Evolutionary conservation across 2,329 filamentous ascomycete genomes (phyloP).

Genomic region (Ophiostoma triangulosporum): DNA sequence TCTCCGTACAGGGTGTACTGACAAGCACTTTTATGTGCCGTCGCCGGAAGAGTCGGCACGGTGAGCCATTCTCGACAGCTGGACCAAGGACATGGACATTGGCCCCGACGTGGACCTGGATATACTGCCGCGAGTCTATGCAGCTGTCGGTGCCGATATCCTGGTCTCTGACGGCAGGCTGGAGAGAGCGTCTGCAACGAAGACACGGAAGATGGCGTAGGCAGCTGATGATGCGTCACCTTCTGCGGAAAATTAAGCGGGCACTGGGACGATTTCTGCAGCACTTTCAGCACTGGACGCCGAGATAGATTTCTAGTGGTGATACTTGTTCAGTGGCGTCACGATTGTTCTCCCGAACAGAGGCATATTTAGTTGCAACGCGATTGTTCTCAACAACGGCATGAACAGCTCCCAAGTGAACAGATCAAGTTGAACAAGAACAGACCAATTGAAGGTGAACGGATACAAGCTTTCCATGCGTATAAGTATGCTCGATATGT

Average conservation of each 20-base stretch:
- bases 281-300: constrained; percentile 25
- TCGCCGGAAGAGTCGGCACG: constrained; percentile 63
- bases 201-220: constrained; percentile 13
- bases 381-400: too few relatives aligned
- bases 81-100: constrained; percentile 47
- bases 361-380: too few relatives aligned
- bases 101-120: constrained; percentile 50
- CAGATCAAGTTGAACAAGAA: too few relatives aligned
- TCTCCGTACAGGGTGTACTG: constrained; percentile 73
- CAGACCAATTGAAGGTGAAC: too few relatives aligned
- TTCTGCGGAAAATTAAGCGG: constrained; percentile 16
- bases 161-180: constrained; percentile 34
- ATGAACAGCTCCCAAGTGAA: too few relatives aligned
- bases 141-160: constrained; percentile 78
- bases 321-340: too few relatives aligned
- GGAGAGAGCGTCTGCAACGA: constrained; percentile 24
- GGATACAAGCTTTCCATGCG: too few relatives aligned
- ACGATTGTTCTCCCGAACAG: too few relatives aligned
- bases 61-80: constrained; percentile 60
- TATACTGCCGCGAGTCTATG: constrained; percentile 51
- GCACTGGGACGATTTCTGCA: constrained; percentile 25
- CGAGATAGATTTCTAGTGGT: constrained; percentile 1
- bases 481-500: too few relatives aligned
- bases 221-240: constrained; percentile 24
- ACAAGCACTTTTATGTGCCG: constrained; percentile 73